Percentiles rank a stretch among this genome's conserved stretches.
Evolutionary conservation across 179 eudicot species (phyloP).

Genomic region (Heliamphora pulchella): DNA sequence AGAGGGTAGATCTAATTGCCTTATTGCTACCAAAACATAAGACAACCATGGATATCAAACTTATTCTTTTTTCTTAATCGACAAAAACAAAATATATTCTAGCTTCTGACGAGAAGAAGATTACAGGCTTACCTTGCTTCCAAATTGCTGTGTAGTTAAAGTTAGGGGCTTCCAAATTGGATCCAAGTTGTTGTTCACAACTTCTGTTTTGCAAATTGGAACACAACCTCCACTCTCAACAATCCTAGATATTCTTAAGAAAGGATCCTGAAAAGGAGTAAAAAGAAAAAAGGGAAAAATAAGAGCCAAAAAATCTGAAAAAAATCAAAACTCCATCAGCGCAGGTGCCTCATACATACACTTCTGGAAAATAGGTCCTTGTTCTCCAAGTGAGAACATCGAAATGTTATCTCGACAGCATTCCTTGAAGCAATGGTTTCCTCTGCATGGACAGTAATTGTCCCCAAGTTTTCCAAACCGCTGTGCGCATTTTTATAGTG

Average conservation of each 20-base stretch:
- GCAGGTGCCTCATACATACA: constrained; percentile 33
- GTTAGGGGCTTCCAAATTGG: constrained; percentile 77
- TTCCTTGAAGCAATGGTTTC: constrained; percentile 60
- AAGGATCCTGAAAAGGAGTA: constrained; percentile 61
- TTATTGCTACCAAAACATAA: not conserved
- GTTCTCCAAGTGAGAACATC: constrained; percentile 58
- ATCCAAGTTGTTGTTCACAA: constrained; percentile 71
- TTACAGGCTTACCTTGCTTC: constrained; percentile 59
- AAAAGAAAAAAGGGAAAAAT: constrained; percentile 1
- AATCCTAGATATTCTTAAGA: constrained; percentile 73
- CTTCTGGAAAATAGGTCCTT: constrained; percentile 73
- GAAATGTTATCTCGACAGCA: constrained; percentile 59
- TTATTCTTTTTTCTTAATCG: too few relatives aligned
- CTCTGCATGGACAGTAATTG: constrained; percentile 63
- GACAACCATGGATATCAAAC: not conserved
- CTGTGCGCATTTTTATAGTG: constrained; percentile 33
- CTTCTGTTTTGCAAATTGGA: constrained; percentile 91
- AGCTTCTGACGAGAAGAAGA: constrained; percentile 4
- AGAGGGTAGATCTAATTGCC: not conserved
- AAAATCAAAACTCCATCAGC: not conserved
- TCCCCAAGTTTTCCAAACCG: constrained; percentile 41
- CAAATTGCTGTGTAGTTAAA: constrained; percentile 69
- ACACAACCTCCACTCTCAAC: constrained; percentile 56
- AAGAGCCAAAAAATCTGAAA: not conserved
- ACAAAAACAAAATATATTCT: not conserved